Conservation (phyloP, 1,284 basidiomycete genomes). For the Schizophyllum commune region DNA sequence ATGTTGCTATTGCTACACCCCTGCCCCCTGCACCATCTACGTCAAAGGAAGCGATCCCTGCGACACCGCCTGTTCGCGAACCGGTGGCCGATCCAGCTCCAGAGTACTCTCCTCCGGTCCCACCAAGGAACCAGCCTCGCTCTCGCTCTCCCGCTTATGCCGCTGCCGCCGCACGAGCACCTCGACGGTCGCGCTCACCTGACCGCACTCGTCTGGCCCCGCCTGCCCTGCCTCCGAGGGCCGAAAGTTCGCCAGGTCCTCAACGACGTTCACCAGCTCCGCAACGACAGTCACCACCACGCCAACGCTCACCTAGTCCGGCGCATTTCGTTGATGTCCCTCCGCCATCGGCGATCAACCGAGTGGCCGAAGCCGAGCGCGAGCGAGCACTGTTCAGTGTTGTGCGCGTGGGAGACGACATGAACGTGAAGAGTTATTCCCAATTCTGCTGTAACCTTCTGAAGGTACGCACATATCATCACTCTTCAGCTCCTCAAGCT, state of each 20-base stretch:
- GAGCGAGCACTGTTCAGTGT: neutral
- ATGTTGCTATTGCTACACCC: neutral
- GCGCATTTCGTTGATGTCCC: neutral
- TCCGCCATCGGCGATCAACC: neutral
- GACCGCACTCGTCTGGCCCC: neutral
- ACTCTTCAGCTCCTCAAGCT: neutral
- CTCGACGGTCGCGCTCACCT: neutral
- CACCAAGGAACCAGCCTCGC: conserved; percentile 55
- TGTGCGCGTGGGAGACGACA: conserved; percentile 61
- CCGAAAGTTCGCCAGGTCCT: neutral
- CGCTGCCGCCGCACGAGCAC: too few species aligned
- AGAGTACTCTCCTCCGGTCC: conserved; percentile 29
- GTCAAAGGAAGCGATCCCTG: neutral
- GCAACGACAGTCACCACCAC: too few species aligned
- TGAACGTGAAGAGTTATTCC: conserved; percentile 57
- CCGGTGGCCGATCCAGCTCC: neutral
- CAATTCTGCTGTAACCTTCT: conserved; percentile 59
- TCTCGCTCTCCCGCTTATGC: neutral
- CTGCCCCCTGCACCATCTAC: neutral
- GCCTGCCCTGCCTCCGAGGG: neutral
- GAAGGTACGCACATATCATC: conserved; percentile 31
- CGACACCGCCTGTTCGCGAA: conserved; percentile 10
- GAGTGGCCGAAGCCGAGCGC: neutral
- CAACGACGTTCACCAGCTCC: too few species aligned
- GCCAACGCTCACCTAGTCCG: neutral